Percentiles rank a stretch among this genome's conserved stretches.
phyloP scores from a whole-genome alignment of 23 red algal species.

The Gracilaria gracilis region DNA sequence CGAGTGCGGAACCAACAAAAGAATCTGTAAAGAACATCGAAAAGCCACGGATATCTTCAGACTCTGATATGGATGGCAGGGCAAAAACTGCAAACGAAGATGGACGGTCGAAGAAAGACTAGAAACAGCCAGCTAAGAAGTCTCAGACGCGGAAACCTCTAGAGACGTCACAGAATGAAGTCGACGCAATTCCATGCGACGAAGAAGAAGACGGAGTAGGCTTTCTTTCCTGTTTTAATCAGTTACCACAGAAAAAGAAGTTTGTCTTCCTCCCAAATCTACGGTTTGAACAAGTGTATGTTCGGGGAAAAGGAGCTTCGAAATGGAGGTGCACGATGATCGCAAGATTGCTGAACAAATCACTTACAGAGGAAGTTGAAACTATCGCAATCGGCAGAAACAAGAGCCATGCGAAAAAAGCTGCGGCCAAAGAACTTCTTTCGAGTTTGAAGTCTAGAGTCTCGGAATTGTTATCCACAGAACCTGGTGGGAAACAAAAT shows the following conservation, averaged over 20 bases:
- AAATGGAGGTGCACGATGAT: constrained; percentile 28
- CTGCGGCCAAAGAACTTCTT: constrained; percentile 14
- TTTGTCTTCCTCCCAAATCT: not conserved
- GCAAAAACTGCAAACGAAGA: not conserved
- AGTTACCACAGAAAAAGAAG: constrained; percentile 24
- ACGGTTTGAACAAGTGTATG: not conserved
- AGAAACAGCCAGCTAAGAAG: not conserved
- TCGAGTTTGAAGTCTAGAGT: constrained; percentile 13
- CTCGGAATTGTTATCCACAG: not conserved
- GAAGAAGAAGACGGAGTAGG: constrained; percentile 27
- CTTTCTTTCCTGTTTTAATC: not conserved
- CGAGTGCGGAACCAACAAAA: not conserved
- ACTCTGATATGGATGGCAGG: not conserved
- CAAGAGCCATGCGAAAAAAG: not conserved
- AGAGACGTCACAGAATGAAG: not conserved
- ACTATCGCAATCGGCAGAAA: not conserved
- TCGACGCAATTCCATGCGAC: constrained; percentile 17
- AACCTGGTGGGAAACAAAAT: not conserved
- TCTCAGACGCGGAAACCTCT: not conserved
- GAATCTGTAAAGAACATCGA: not conserved
- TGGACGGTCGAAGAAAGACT: not conserved
- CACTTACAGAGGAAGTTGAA: not conserved
- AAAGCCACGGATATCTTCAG: constrained; percentile 1
- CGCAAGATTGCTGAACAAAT: not conserved
- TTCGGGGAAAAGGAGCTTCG: not conserved